Conservation (phyloP, 23 red algal genomes). For the Gracilaria gracilis region DNA sequence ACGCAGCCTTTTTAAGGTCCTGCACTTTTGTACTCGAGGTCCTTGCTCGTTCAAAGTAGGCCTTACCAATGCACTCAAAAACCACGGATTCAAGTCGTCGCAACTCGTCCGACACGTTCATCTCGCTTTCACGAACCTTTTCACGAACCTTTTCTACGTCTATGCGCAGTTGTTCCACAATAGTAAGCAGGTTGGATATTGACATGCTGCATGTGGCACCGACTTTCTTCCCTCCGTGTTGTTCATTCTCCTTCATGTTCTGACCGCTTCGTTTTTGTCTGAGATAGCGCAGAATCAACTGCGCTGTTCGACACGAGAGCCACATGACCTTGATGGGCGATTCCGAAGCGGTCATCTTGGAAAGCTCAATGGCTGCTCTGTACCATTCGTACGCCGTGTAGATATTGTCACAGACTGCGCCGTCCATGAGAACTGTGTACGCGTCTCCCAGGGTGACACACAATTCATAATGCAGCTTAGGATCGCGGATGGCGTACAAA, state of each 20-base stretch:
- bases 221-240: neutral
- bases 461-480: neutral
- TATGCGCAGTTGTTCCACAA: neutral
- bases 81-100: neutral
- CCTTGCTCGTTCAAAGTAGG: constrained; percentile 1
- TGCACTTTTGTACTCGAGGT: neutral
- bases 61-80: neutral
- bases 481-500: constrained; percentile 1
- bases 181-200: neutral
- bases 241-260: neutral
- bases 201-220: neutral
- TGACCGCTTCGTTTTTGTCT: neutral
- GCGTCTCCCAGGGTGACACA: constrained; percentile 14
- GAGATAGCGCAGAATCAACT: neutral
- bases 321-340: constrained; percentile 14
- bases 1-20: constrained; percentile 13
- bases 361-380: neutral
- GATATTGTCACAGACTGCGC: neutral
- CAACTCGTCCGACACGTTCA: neutral
- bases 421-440: neutral
- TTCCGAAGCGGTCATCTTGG: neutral
- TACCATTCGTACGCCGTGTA: constrained; percentile 5
- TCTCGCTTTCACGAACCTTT: neutral
- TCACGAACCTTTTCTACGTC: constrained; percentile 8
- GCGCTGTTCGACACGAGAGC: constrained; percentile 13